Evolutionary conservation across 257 asterid species (phyloP).

Genomic region (Penstemon eatonii): DNA sequence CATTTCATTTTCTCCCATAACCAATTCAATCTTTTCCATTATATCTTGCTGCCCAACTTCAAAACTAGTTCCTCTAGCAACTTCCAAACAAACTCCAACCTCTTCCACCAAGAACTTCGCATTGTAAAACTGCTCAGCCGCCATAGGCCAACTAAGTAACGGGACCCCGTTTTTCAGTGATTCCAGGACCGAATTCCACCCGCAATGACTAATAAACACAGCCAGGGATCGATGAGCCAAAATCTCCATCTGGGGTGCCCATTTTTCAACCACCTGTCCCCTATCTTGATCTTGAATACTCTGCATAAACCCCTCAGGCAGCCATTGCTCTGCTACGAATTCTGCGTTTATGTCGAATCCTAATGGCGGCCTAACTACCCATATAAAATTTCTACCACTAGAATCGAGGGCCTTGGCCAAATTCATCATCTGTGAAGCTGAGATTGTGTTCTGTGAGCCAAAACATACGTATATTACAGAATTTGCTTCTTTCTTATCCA

Average conservation of each 20-base stretch:
- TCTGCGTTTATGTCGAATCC: conserved; percentile 43
- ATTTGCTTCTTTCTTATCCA: conserved; percentile 33
- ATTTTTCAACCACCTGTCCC: conserved; percentile 45
- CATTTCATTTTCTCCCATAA: conserved; percentile 42
- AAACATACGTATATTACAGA: conserved; percentile 60
- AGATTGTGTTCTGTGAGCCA: conserved; percentile 49
- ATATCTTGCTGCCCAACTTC: conserved; percentile 45
- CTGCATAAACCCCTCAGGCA: conserved; percentile 29
- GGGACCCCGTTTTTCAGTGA: conserved; percentile 50
- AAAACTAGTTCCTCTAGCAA: conserved; percentile 53
- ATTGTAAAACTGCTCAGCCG: conserved; percentile 53
- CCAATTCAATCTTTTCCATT: conserved; percentile 45
- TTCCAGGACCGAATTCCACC: conserved; percentile 65
- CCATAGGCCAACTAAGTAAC: conserved; percentile 56
- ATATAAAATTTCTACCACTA: conserved; percentile 41
- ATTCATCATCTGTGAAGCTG: conserved; percentile 60
- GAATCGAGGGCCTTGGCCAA: conserved; percentile 58
- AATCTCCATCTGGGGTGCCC: conserved; percentile 65
- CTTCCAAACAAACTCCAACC: conserved; percentile 52
- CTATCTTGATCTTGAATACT: conserved; percentile 28
- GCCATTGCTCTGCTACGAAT: conserved; percentile 38
- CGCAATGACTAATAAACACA: conserved; percentile 54
- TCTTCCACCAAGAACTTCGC: conserved; percentile 51
- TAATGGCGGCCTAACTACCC: conserved; percentile 62
- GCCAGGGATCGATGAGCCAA: conserved; percentile 44